Evolutionary conservation across 2,329 filamentous ascomycete species (phyloP).

Genomic region (Epichloe hybrida): DNA sequence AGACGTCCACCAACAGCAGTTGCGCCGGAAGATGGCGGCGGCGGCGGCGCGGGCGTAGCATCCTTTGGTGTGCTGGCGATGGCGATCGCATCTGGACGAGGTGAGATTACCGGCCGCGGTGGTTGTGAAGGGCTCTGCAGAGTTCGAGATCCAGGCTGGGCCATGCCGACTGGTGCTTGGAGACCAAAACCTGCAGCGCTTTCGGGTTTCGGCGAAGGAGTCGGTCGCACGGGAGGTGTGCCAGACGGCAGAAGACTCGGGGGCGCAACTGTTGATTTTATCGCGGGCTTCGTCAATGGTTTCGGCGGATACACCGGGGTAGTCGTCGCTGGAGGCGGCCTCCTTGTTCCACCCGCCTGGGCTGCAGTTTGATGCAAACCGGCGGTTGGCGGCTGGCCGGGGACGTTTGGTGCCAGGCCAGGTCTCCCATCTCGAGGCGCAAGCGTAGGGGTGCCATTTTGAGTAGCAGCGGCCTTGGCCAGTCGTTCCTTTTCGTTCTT

Average conservation of each 20-base stretch:
- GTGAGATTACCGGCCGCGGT: slow-evolving; percentile 18
- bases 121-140: slow-evolving; percentile 19
- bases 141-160: slow-evolving; percentile 18
- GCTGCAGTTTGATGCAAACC: slow-evolving; percentile 8
- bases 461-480: slow-evolving; percentile 21
- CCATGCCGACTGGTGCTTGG: slow-evolving; percentile 22
- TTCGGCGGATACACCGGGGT: slow-evolving; percentile 25
- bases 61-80: slow-evolving; percentile 17
- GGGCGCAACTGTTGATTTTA: slow-evolving; percentile 15
- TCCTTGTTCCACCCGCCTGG: slow-evolving; percentile 11
- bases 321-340: slow-evolving; percentile 14
- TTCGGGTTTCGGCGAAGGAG: slow-evolving; percentile 18
- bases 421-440: slow-evolving; percentile 21
- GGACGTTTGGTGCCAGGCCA: background rate
- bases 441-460: slow-evolving; percentile 18
- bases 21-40: background rate
- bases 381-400: background rate
- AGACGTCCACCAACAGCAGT: slow-evolving; percentile 8
- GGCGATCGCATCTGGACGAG: slow-evolving; percentile 18
- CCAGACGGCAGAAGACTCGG: slow-evolving; percentile 16
- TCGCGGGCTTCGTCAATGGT: slow-evolving; percentile 11
- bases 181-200: slow-evolving; percentile 19
- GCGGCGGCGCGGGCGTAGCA: slow-evolving; percentile 1
- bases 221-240: slow-evolving; percentile 16
- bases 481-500: slow-evolving; percentile 26